These are phyloP conservation scores for Calonectria hongkongensis DNA, from an alignment of 2,329 filamentous ascomycete genomes.

Conservation along the genomic window DNA sequence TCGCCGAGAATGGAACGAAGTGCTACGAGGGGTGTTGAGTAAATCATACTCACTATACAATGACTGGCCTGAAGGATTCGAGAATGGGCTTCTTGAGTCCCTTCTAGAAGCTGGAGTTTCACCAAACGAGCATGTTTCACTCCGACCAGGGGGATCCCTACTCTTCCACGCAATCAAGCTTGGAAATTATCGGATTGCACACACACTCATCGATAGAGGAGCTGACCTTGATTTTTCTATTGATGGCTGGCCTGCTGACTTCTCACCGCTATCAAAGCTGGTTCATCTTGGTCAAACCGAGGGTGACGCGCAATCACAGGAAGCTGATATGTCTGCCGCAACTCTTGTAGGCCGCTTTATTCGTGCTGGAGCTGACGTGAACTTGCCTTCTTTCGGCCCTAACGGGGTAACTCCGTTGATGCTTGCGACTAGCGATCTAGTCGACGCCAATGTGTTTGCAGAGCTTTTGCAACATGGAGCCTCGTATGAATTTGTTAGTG, in stretches of 20 bases:
- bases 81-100: neutral
- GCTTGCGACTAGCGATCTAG: slow-evolving; percentile 19
- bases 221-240: slow-evolving; percentile 18
- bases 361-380: slow-evolving; percentile 8
- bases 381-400: slow-evolving; percentile 11
- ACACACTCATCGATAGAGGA: slow-evolving; percentile 3
- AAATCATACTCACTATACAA: slow-evolving; percentile 12
- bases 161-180: slow-evolving; percentile 17
- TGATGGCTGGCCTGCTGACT: slow-evolving; percentile 7
- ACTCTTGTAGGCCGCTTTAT: neutral
- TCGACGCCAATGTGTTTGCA: neutral
- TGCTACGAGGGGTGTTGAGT: slow-evolving; percentile 4
- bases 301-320: slow-evolving; percentile 11
- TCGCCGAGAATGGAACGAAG: slow-evolving; percentile 17
- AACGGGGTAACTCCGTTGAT: slow-evolving; percentile 19
- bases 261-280: slow-evolving; percentile 7
- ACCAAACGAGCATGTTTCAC: slow-evolving; percentile 14
- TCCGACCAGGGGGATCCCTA: neutral
- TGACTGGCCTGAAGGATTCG: slow-evolving; percentile 4
- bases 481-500: neutral
- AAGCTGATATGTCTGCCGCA: neutral
- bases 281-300: slow-evolving; percentile 15
- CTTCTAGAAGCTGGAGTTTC: slow-evolving; percentile 13
- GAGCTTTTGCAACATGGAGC: slow-evolving; percentile 6
- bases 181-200: neutral